Conservation (phyloP, 148 eudicot genomes). For the Fagopyrum esculentum region DNA sequence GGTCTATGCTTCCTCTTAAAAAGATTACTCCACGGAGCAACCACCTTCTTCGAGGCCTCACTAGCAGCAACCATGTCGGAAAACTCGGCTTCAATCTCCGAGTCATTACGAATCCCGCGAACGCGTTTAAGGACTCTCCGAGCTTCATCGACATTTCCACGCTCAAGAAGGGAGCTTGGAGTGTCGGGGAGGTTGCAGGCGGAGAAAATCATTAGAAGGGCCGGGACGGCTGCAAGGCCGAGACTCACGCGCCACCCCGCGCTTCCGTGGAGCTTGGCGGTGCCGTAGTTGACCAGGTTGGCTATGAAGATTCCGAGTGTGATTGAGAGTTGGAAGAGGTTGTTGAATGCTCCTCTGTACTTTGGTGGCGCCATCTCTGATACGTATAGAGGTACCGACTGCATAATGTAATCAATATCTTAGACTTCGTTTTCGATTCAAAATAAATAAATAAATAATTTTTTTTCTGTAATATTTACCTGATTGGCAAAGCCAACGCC, state of each 20-base stretch:
- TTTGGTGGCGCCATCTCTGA: conserved; percentile 88
- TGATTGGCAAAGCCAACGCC: conserved; percentile 62
- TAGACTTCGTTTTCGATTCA: too few species aligned
- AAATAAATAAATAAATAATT: too few species aligned
- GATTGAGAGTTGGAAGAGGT: conserved; percentile 64
- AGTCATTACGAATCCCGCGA: conserved; percentile 38
- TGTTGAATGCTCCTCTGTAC: conserved; percentile 70
- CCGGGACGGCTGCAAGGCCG: conserved; percentile 76
- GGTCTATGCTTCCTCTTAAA: conserved; percentile 58
- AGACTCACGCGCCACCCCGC: conserved; percentile 72
- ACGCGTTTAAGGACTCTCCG: conserved; percentile 32
- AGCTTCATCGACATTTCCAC: conserved; percentile 50
- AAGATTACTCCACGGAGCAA: conserved; percentile 65
- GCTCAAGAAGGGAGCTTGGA: conserved; percentile 66
- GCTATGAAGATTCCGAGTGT: conserved; percentile 64
- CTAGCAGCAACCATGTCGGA: conserved; percentile 60
- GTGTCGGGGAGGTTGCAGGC: conserved; percentile 69
- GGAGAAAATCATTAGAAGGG: conserved; percentile 49
- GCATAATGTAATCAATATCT: too few species aligned
- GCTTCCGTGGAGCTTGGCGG: conserved; percentile 45
- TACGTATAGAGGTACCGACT: conserved; percentile 58
- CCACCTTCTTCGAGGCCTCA: conserved; percentile 43
- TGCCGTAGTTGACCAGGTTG: conserved; percentile 57
- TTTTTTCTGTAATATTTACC: conserved; percentile 16
- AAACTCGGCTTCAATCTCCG: conserved; percentile 43